Evolutionary conservation across 2,329 filamentous ascomycete species (phyloP).

Genomic region (Aspergillus proliferans): DNA sequence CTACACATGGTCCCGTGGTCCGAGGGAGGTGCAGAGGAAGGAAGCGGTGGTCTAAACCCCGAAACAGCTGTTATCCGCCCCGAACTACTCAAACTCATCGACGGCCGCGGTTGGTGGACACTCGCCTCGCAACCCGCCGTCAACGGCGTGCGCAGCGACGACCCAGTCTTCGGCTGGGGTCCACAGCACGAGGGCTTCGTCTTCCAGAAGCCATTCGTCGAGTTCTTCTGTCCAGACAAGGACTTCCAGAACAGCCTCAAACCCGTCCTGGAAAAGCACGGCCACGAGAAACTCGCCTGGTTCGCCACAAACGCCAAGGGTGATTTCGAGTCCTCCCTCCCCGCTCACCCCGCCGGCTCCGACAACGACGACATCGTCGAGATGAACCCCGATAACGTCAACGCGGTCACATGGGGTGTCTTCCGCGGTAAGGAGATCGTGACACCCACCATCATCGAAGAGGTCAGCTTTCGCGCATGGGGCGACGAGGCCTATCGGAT

Average conservation of each 20-base stretch:
- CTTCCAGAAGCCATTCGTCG: conserved; percentile 97
- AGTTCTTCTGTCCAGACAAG: conserved; percentile 75
- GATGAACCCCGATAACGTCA: conserved; percentile 55
- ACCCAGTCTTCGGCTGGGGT: conserved; percentile 87
- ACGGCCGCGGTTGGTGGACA: conserved; percentile 83
- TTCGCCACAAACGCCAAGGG: conserved; percentile 75
- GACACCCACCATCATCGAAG: conserved; percentile 93
- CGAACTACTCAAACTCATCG: conserved; percentile 69
- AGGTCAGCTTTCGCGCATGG: conserved; percentile 90
- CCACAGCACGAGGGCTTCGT: conserved; percentile 80
- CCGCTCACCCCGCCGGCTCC: conserved; percentile 22
- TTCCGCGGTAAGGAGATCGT: conserved; percentile 95
- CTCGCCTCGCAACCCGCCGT: conserved; percentile 92
- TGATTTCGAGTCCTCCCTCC: conserved; percentile 63
- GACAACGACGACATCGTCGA: conserved; percentile 28
- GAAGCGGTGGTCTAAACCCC: conserved; percentile 43
- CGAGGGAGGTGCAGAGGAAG: conserved; percentile 62
- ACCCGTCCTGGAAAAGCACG: conserved; percentile 53
- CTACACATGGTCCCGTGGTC: conserved; percentile 86
- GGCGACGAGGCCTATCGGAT: conserved; percentile 92
- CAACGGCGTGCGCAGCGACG: conserved; percentile 70
- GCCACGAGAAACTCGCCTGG: conserved; percentile 68
- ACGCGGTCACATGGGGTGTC: conserved; percentile 94
- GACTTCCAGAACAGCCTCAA: conserved; percentile 64
- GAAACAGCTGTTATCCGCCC: conserved; percentile 78